Evolutionary conservation across 164 flowering plant genomes (phyloP).

Genomic region (Warburgia ugandensis): DNA sequence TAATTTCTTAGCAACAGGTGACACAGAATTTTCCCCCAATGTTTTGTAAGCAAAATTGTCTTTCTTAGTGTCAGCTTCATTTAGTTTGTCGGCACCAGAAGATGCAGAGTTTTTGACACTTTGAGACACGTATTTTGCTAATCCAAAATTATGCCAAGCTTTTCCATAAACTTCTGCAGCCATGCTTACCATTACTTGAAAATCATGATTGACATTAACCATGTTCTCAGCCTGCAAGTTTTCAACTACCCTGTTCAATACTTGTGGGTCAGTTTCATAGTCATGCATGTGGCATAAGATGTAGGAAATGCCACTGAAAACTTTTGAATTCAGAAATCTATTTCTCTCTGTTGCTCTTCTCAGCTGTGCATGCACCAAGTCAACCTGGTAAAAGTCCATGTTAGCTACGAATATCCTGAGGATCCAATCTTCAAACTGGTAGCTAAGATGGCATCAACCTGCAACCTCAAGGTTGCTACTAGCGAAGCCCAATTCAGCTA

Average conservation of each 20-base stretch:
- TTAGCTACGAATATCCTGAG: neutral
- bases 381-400: slow-evolving; percentile 44
- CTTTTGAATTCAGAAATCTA: slow-evolving; percentile 40
- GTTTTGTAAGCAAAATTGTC: slow-evolving; percentile 18
- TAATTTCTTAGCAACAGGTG: too few relatives aligned
- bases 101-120: slow-evolving; percentile 10
- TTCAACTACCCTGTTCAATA: slow-evolving; percentile 16
- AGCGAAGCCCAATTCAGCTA: neutral
- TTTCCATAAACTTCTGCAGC: slow-evolving; percentile 16
- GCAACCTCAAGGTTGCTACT: too few relatives aligned
- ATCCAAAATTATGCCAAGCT: slow-evolving; percentile 14
- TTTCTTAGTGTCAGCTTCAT: slow-evolving; percentile 14
- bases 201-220: slow-evolving; percentile 23
- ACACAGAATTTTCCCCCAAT: too few relatives aligned
- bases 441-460: too few relatives aligned
- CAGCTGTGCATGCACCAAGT: slow-evolving; percentile 68
- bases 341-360: slow-evolving; percentile 69
- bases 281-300: slow-evolving; percentile 33
- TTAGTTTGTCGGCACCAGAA: slow-evolving; percentile 17
- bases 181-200: slow-evolving; percentile 15
- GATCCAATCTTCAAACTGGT: too few relatives aligned
- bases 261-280: slow-evolving; percentile 25
- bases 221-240: slow-evolving; percentile 23
- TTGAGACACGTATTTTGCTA: slow-evolving; percentile 1
- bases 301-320: slow-evolving; percentile 19